Base-by-base conservation (phyloP, 2,329 filamentous ascomycete species). In the Neofusicoccum sp. region DNA sequence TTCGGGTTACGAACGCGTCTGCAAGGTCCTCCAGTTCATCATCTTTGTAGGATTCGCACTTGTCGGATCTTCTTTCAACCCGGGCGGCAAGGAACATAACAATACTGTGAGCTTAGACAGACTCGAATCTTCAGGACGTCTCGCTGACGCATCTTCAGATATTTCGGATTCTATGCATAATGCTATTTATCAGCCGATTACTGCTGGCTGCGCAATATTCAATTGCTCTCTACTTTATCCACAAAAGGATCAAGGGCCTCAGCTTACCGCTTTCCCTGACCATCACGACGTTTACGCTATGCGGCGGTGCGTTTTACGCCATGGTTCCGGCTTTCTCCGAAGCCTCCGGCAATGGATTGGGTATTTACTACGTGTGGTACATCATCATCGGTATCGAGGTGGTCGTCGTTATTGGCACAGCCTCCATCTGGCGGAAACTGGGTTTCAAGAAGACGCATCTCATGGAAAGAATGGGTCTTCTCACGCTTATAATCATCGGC, bases 21-120 rank as follows among this genome's bases (percentile, higher is more conserved):
- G 80, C 64, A 82, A 85, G 65, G 81, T 79, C 2, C 65, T 83
- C 1, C 84, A 87, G 63, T 79, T 87, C 3, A 84, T 79, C 34
- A 80, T 83, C 26, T 84, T 88, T 79, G 78, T 85, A 41, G 84
- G 82, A 2, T 86, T 87, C 65, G 82, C 84, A 4, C 82, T 86
- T 16, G 80, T 86, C 4, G 83, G 81, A 33, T 70, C 69, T 16
- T 65, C 64, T 14, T 67, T 66, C 59, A 54, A 60, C 31, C 61
- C 53, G 26, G 60, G 51, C 20, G 43, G 49, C 6, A 53, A 41
- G 28, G 51, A 43, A 16, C 36, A 63, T 28, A 57, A 63, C 60
- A 45, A 63, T 51, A 47, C 58, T 58, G 38, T 63, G 61, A 47
- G 60, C 9, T 58, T 11, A 24, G 38, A 26, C 3, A 11, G 4